Base-by-base conservation (phyloP, 1,284 basidiomycete genomes). In the Leccinum solheimii region DNA sequence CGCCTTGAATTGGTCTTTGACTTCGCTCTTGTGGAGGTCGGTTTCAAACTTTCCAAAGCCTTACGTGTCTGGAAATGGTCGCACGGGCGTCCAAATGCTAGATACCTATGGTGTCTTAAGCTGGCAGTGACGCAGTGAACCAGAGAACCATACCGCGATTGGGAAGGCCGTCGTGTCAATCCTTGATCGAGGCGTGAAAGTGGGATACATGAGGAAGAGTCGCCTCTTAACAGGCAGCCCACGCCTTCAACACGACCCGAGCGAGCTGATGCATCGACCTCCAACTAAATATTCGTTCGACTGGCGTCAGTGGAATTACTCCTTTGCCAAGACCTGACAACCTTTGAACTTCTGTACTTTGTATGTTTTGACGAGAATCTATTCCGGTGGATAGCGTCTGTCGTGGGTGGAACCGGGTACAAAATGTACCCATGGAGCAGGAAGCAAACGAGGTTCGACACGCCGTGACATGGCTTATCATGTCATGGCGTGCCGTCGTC, bases 11-110 rank as follows among this genome's bases (percentile, higher is more conserved):
- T 64, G 38, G 16, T 52, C 64, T 14, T 55, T 64, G 55, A 84
- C 76, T 11, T 85, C 82, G 60, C 86, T 82, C 50, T 70, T 73
- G 14, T 69, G 0, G 52, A 40, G 1, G 66, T 68, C 0, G 83
- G 78, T 57, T 82, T 81, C 60, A 78, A 61, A 23, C 23, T 23
- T 23, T 23, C 23, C 23, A 23, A 0, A 75, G 76, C n/a, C 79
- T 72, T 13, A 75, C 75, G 32, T 80, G 76, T 32, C 80, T 76
- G 40, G 76, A 72, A 55, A 80, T 72, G 57, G 76, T 79, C 1
- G 78, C 70, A 1, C 84, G 32, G 0, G 69, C 68, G 13, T 16
- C 21, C 26, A 80, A 62, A 55, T 72, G 73, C 80, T 81, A 60
- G 19, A 77, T 66, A n/a, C 63, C 55, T 56, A 3, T 1, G 1